phyloP scores from a whole-genome alignment of 768 basidiomycete species.

The Xanthoconium purpureum region DNA sequence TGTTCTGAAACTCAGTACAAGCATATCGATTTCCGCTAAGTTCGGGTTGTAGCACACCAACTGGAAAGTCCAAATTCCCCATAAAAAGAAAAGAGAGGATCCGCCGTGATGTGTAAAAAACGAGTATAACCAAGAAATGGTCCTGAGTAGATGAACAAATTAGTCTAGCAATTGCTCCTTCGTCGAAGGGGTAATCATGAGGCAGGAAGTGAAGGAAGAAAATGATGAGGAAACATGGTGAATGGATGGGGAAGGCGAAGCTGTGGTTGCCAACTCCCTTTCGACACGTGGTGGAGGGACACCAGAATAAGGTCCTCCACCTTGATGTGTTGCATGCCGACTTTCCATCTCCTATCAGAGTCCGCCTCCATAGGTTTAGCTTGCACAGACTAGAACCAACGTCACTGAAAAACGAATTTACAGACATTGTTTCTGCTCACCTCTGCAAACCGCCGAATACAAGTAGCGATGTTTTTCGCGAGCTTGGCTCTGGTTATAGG shows the following conservation, averaged over 20 bases:
- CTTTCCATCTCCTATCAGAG: conserved; percentile 56
- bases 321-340: conserved; percentile 55
- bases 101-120: background rate
- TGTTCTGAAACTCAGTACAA: background rate
- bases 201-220: background rate
- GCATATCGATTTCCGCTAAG: background rate
- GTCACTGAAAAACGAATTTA: conserved; percentile 1
- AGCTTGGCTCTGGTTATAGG: conserved; percentile 75
- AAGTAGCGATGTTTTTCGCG: conserved; percentile 78
- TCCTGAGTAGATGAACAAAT: background rate
- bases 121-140: background rate
- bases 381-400: conserved; percentile 44
- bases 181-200: background rate
- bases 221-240: background rate
- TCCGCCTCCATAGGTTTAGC: conserved; percentile 59
- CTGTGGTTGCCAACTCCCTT: conserved; percentile 82
- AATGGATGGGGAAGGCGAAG: conserved; percentile 43
- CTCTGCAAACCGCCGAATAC: conserved; percentile 63
- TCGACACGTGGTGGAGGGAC: conserved; percentile 78
- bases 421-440: conserved; percentile 33
- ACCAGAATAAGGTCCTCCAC: conserved; percentile 70
- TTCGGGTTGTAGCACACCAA: background rate
- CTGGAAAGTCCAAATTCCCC: background rate
- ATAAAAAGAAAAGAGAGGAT: background rate
- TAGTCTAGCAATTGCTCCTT: background rate